Base-by-base conservation (phyloP, 345 rosid species). In the Syzygium oleosum region DNA sequence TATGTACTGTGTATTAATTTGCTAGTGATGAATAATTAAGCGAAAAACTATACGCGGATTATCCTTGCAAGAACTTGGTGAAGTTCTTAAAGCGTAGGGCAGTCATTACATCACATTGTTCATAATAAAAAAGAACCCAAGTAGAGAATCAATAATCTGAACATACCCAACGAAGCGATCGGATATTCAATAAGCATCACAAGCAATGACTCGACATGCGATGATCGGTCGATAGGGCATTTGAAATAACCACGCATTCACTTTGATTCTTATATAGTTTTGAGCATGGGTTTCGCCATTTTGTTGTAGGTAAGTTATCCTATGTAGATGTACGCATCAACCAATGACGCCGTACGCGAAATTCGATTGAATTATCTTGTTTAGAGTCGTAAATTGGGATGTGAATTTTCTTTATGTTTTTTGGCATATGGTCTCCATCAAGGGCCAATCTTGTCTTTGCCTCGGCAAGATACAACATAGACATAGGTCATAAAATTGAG, bases 91-190 rank as follows among this genome's bases (percentile, higher is more conserved):
- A 68, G 80, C 25, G 10, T 19, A 68, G 10, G 11, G 1, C 22
- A 9, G 14, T 34, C 7, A 17, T 68, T 21, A 17, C 49, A 17
- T 73, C 80, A 5, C 80, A 73, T 73, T 73, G 4, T 21, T 38
- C 38, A 38, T 19, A 1, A 29, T 29, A 63, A 63, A 63, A 63
- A 63, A 63, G 41, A 8, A 7, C 10, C 38, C 38, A 1, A 65
- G 23, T 65, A 16, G 43, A 65, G 6, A 65, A 65, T 0, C 23
- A 0, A 65, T 17, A 31, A 65, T 19, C 34, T 19, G 25, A 73
- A 17, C 49, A 4, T 0, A 22, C 27, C 14, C 4, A 2, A 56
- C 0, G 2, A 68, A 16, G 46, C 0, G 11, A 0, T 17, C 0
- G 4, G 13, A 34, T 73, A 73, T 9, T 73, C 1, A 0, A n/a